Conservation (phyloP, 306 rosid species). For the Vicia sativa region DNA sequence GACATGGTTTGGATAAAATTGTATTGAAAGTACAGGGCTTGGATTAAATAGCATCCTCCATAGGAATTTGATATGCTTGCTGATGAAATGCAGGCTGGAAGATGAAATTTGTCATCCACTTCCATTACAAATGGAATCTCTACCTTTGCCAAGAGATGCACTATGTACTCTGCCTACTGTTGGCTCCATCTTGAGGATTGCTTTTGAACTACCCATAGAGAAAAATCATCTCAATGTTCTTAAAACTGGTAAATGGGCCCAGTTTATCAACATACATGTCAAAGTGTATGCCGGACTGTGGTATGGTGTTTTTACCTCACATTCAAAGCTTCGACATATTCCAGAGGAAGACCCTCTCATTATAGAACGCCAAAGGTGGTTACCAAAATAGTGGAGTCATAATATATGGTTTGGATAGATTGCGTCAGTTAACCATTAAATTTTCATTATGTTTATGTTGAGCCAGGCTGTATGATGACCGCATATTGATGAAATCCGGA, state of each 20-base stretch:
- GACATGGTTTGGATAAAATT: slow-evolving; percentile 17
- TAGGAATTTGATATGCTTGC: slow-evolving; percentile 12
- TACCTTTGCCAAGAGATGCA: slow-evolving; percentile 49
- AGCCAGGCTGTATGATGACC: slow-evolving; percentile 51
- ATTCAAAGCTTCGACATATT: slow-evolving; percentile 54
- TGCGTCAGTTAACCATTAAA: neutral
- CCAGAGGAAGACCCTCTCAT: slow-evolving; percentile 47
- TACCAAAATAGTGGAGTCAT: slow-evolving; percentile 28
- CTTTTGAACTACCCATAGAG: slow-evolving; percentile 40
- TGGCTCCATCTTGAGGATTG: slow-evolving; percentile 64
- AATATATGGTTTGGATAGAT: slow-evolving; percentile 9
- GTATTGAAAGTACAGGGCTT: neutral
- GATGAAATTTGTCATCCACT: slow-evolving; percentile 55
- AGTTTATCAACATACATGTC: slow-evolving; percentile 50
- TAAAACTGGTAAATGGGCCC: slow-evolving; percentile 58
- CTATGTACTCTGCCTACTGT: slow-evolving; percentile 54
- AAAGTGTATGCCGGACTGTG: slow-evolving; percentile 61
- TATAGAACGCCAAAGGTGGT: slow-evolving; percentile 58
- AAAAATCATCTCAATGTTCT: slow-evolving; percentile 37
- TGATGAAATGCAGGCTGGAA: slow-evolving; percentile 53
- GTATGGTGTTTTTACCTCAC: slow-evolving; percentile 52
- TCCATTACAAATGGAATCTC: slow-evolving; percentile 50
- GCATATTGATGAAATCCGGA: slow-evolving; percentile 36
- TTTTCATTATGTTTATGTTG: slow-evolving; percentile 2
- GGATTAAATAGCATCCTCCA: slow-evolving; percentile 18